A percentile compares a stretch with the other conserved stretches of the same genome.
phyloP scores from a whole-genome alignment of 148 eudicot genomes.

The Chenopodium suecicum region DNA sequence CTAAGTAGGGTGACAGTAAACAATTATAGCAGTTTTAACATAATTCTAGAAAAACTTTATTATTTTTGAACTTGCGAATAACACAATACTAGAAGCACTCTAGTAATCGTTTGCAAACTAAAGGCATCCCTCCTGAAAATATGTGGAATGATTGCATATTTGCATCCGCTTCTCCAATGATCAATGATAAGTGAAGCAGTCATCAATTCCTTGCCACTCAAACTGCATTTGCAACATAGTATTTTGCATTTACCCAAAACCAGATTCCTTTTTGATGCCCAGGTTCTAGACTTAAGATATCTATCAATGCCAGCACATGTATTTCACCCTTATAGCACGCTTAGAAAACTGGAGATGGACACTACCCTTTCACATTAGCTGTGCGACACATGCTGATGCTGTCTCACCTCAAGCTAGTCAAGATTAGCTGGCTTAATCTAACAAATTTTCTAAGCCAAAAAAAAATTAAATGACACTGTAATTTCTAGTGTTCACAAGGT shows the following conservation, averaged over 20 bases:
- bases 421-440: background rate
- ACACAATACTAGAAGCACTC: background rate
- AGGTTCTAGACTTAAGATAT: background rate
- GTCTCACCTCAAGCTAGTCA: background rate
- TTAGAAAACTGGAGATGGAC: background rate
- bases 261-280: background rate
- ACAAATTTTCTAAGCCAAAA: background rate
- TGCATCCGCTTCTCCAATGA: background rate
- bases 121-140: too few species aligned
- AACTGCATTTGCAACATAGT: background rate
- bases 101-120: background rate
- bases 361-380: background rate
- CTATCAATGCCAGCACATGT: background rate
- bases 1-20: background rate
- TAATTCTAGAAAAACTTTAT: background rate
- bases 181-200: background rate
- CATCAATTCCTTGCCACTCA: conserved; percentile 3
- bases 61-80: background rate
- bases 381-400: background rate
- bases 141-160: background rate
- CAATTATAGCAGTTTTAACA: background rate
- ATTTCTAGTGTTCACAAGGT: background rate
- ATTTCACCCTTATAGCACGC: background rate
- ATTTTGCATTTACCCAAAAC: background rate
- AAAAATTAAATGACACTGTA: background rate